Conservation (phyloP, 768 basidiomycete species). For the Rhodotorula toruloides region DNA sequence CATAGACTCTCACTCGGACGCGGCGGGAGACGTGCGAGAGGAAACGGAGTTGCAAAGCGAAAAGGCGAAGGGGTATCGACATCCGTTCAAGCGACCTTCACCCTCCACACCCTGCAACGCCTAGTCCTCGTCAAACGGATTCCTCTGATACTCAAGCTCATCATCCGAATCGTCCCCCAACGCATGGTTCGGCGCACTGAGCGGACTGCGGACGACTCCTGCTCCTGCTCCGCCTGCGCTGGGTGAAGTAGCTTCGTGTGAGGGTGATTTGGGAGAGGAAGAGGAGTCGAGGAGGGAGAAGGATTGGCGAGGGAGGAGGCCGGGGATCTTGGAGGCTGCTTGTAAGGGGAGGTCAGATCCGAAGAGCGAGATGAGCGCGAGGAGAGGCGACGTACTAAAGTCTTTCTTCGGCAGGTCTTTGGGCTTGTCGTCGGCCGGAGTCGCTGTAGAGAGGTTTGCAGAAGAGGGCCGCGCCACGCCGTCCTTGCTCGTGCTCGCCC, state of each 20-base stretch:
- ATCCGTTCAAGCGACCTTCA: no score
- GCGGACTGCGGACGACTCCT: not conserved
- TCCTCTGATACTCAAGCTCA: constrained; percentile 30
- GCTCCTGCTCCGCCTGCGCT: not conserved
- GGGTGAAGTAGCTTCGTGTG: not conserved
- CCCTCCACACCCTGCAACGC: no score
- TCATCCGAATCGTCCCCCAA: constrained; percentile 22
- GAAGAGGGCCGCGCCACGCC: not conserved
- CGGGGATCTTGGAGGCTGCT: constrained; percentile 14
- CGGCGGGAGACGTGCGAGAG: no score
- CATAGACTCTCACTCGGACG: no score
- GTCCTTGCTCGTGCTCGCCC: not conserved
- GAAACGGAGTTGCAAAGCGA: no score
- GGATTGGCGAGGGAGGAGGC: constrained; percentile 31
- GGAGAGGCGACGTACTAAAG: not conserved
- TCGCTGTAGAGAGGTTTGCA: not conserved
- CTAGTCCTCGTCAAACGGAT: constrained; percentile 36
- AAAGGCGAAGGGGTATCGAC: no score
- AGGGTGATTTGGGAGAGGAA: not conserved
- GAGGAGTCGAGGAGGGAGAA: constrained; percentile 32
- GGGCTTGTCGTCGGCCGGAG: not conserved
- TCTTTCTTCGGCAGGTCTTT: constrained; percentile 15
- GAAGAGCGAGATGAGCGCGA: not conserved
- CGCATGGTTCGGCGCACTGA: constrained; percentile 1
- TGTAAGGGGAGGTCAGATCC: not conserved